phyloP scores from a whole-genome alignment of 768 basidiomycete species.

The Lactarius deliciosus region DNA sequence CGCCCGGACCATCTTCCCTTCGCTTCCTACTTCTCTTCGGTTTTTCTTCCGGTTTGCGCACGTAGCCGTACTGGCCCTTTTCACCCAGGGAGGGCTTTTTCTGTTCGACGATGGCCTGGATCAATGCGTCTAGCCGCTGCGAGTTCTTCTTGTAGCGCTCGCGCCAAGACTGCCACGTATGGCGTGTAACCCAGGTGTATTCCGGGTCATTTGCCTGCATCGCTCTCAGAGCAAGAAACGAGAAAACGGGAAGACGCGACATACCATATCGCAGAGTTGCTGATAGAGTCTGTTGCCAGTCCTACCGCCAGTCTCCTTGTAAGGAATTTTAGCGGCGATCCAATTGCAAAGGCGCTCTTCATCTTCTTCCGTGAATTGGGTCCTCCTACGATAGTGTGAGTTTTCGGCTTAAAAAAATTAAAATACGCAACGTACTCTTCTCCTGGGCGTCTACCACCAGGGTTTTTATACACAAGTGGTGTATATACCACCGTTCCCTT shows the following conservation, averaged over 20 bases:
- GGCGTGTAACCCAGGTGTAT: conserved; percentile 75
- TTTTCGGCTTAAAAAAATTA: neutral
- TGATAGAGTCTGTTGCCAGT: conserved; percentile 84
- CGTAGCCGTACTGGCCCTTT: conserved; percentile 82
- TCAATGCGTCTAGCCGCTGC: conserved; percentile 59
- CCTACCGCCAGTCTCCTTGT: conserved; percentile 77
- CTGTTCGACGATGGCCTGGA: conserved; percentile 64
- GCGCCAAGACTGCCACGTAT: conserved; percentile 90
- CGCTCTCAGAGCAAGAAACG: neutral
- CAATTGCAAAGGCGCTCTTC: conserved; percentile 72
- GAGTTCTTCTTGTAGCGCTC: conserved; percentile 87
- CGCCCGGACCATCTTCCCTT: conserved; percentile 25
- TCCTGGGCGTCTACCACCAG: conserved; percentile 75
- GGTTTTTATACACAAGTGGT: conserved; percentile 79
- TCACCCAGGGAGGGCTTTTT: conserved; percentile 68
- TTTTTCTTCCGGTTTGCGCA: conserved; percentile 72
- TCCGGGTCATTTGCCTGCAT: conserved; percentile 63
- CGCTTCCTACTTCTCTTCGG: conserved; percentile 41
- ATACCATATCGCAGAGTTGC: conserved; percentile 72
- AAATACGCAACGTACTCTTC: conserved; percentile 61
- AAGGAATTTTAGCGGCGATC: conserved; percentile 83
- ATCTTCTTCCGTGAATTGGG: conserved; percentile 74
- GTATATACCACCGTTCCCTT: conserved; percentile 64
- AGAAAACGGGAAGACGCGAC: conserved; percentile 20
- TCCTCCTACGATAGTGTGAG: conserved; percentile 50